Evolutionary conservation across 129 eudicot species (phyloP), one percentile per base, ranked within the genome.

Genomic region (Pseudognaphalium luteoalbum): DNA sequence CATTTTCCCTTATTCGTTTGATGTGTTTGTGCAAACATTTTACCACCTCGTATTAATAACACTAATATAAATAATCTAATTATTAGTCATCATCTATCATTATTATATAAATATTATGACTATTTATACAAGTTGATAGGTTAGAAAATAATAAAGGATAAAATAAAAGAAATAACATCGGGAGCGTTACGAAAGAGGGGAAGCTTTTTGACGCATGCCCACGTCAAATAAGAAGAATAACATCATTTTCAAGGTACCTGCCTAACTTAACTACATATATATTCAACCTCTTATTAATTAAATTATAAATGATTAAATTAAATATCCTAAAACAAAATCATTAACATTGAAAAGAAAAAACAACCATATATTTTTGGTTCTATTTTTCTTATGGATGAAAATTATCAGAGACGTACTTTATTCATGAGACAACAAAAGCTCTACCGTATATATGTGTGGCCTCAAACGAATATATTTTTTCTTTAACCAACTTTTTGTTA

Each of bases 161-260:
- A 5, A 30, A 47, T 17, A 37, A 10, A 66, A 56, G 12, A 19
- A 73, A 73, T 58, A 66, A 33, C 71, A 51, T 74, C 83, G 80
- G 80, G 34, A 74, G 75, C 83, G 83, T 80, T 44, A 80, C 83
- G 83, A 80, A 80, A 67, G 70, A 67, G 56, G 51, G 47, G 65
- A 80, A 58, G 29, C 83, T 80, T 80, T 74, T 80, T 80, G 76
- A 80, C 83, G 83, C 76, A 74, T 80, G 80, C 80, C 83, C 80
- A 74, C 80, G 71, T 74, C 80, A 68, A 74, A 11, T 21, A 54
- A 76, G 71, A 58, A 58, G 79, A 80, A 73, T 67, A 74, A 80
- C 83, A 58, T 80, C 80, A 20, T 67, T 59, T 66, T 80, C 83
- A 67, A 80, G 75, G 70, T 70, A 15, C n/a, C 58, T 76, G 66